Base-by-base conservation (phyloP, 1,284 basidiomycete species). In the Fomitopsis schrenkii region DNA sequence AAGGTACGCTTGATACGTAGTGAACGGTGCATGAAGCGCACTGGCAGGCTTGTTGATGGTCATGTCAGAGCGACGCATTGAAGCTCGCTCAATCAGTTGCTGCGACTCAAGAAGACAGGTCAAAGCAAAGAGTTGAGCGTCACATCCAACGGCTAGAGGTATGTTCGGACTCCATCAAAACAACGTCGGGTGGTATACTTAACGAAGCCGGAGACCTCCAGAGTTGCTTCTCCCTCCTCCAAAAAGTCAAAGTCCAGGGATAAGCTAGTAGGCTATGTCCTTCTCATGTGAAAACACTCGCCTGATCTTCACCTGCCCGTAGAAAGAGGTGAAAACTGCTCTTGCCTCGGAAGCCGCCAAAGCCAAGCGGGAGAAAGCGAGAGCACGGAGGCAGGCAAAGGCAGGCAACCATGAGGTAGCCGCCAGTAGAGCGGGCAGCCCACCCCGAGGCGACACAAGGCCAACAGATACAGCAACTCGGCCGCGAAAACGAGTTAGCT, bases 331-430 rank as follows among this genome's bases (percentile, higher is more conserved):
- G 38, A 75, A 71, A 53, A 67, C 68, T 17, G 60, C 60, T 33
- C 64, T 73, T 30, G 66, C 66, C n/a, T 64, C 69, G n/a, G 66
- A 70, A 41, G 68, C 63, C 26, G 66, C 68, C 12, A 64, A 57
- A 9, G 66, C 66, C 22, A 75, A 73, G 62, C 68, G 68, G 45
- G 72, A 70, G 30, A 74, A 72, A 44, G 66, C 66, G n/a, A 72
- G 69, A 55, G 56, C 59, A 42, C 66, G 67, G 36, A 71, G 66
- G 61, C 62, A 68, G 46, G 63, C 61, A 30, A 63, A 59, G 36
- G 36, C 17, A 33, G 62, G 52, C 35, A 41, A 41, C 10, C 28
- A 33, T 40, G 55, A 40, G 3, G 48, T 15, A n/a, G 5, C 35
- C 1, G 19, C 52, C 33, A 30, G 5, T 9, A n/a, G 30, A 28